Evolutionary conservation across 805 yeast genomes (phyloP).

Genomic region (Starmera dryadoides): DNA sequence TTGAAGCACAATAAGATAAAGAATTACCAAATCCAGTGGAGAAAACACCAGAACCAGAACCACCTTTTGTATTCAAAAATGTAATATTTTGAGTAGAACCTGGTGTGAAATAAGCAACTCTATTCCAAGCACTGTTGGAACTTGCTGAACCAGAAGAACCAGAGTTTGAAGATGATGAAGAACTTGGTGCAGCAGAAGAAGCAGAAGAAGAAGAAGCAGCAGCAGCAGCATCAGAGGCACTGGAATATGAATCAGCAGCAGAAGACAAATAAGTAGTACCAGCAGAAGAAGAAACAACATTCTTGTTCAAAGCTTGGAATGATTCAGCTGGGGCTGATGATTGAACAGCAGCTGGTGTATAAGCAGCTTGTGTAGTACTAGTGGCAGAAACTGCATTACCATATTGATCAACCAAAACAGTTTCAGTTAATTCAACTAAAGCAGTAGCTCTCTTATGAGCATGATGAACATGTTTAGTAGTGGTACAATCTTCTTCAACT

Average conservation of each 20-base stretch:
- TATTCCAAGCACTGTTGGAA: constrained; percentile 52
- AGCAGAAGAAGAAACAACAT: constrained; percentile 17
- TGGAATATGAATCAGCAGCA: constrained; percentile 10
- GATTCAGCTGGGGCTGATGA: constrained; percentile 7
- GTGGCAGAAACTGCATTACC: constrained; percentile 31
- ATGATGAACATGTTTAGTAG: constrained; percentile 34
- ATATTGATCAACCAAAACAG: constrained; percentile 58
- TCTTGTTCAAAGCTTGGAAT: constrained; percentile 3
- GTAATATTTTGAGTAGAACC: constrained; percentile 66
- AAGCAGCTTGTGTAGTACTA: constrained; percentile 19
- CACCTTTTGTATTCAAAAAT: constrained; percentile 87
- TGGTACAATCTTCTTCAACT: constrained; percentile 27
- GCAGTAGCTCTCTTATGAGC: constrained; percentile 56
- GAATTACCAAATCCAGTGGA: constrained; percentile 87
- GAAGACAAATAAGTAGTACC: constrained; percentile 9
- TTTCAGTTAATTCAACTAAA: constrained; percentile 68
- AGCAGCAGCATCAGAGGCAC: constrained; percentile 11
- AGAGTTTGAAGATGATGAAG: constrained; percentile 22
- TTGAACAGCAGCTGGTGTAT: constrained; percentile 13
- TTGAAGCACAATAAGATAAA: constrained; percentile 71
- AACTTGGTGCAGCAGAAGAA: constrained; percentile 19
- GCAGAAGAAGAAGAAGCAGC: constrained; percentile 17
- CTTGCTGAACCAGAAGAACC: constrained; percentile 28
- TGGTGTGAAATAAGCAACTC: constrained; percentile 69
- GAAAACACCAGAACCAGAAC: constrained; percentile 86